phyloP scores from a whole-genome alignment of 306 rosid species.

The Cyamopsis tetragonoloba region DNA sequence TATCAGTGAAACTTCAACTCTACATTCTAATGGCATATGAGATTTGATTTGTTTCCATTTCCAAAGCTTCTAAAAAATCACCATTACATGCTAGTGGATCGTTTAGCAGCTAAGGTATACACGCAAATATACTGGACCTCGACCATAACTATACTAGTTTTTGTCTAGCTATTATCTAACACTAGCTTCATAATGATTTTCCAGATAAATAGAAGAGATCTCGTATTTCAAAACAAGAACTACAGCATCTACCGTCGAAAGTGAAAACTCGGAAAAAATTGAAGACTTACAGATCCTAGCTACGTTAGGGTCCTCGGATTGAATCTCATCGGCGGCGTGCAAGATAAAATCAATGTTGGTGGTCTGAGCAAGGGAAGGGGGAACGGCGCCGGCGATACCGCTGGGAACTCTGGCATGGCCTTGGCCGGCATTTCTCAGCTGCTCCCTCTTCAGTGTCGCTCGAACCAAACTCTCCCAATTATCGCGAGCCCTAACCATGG shows the following conservation, averaged over 20 bases:
- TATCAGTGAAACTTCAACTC: too few relatives aligned
- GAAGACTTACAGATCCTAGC: conserved; percentile 71
- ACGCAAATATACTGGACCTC: neutral
- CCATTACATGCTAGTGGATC: neutral
- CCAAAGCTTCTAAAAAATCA: neutral
- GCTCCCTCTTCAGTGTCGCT: conserved; percentile 69
- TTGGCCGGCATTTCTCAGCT: conserved; percentile 59
- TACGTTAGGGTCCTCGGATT: conserved; percentile 64
- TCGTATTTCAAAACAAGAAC: neutral
- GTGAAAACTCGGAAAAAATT: neutral
- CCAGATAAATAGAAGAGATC: too few relatives aligned
- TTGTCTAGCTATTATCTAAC: neutral
- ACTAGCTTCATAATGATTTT: neutral
- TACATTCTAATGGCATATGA: too few relatives aligned
- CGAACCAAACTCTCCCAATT: conserved; percentile 88
- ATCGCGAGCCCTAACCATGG: conserved; percentile 67
- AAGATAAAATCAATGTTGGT: conserved; percentile 78
- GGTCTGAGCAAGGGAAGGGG: conserved; percentile 63
- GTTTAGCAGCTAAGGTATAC: neutral
- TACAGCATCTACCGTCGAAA: neutral
- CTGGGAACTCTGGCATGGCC: conserved; percentile 57
- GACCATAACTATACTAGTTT: neutral
- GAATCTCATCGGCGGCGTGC: conserved; percentile 91
- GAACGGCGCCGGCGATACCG: conserved; percentile 83
- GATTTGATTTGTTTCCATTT: neutral